Percentiles rank a stretch among this genome's conserved stretches.
Evolutionary conservation across 2,329 filamentous ascomycete genomes (phyloP).

Genomic region (Aspergillus intermedius): DNA sequence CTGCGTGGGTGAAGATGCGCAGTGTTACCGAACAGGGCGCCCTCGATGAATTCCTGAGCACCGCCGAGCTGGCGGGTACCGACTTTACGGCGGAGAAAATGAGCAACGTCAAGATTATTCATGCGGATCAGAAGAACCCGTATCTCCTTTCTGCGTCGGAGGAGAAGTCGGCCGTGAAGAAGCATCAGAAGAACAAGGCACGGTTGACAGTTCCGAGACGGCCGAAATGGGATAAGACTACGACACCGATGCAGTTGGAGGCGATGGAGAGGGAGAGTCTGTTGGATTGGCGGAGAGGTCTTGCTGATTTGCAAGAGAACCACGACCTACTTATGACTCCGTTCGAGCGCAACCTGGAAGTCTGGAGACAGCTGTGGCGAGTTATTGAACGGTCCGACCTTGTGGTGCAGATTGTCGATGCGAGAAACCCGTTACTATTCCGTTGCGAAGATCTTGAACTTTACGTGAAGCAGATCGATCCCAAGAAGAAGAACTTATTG

Average conservation of each 20-base stretch:
- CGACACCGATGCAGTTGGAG: constrained; percentile 78
- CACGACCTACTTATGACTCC: constrained; percentile 95
- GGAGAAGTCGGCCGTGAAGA: constrained; percentile 68
- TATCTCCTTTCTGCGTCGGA: constrained; percentile 81
- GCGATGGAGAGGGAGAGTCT: constrained; percentile 70
- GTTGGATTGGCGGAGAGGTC: constrained; percentile 77
- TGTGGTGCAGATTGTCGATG: constrained; percentile 96
- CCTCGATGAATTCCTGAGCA: constrained; percentile 92
- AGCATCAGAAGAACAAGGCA: constrained; percentile 73
- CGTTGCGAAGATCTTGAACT: constrained; percentile 85
- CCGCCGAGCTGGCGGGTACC: constrained; percentile 92
- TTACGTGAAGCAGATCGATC: constrained; percentile 89
- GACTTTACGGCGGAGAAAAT: constrained; percentile 99
- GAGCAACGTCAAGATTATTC: constrained; percentile 98
- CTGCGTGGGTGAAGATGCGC: constrained; percentile 98
- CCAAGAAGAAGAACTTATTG: constrained; percentile 81
- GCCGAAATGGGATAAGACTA: constrained; percentile 79
- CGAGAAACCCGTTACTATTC: constrained; percentile 88
- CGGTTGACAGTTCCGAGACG: constrained; percentile 82
- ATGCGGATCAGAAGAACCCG: constrained; percentile 91
- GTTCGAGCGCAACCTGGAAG: constrained; percentile 93
- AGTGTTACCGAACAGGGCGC: constrained; percentile 95
- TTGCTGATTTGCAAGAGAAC: constrained; percentile 89
- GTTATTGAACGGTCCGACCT: constrained; percentile 95
- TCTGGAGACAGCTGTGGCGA: constrained; percentile 96